Percentiles rank a stretch among this genome's conserved stretches.
These are phyloP conservation scores for Phaeosphaeriaceae sp. DNA, from an alignment of 2,329 filamentous ascomycete genomes.

Conservation along the genomic window DNA sequence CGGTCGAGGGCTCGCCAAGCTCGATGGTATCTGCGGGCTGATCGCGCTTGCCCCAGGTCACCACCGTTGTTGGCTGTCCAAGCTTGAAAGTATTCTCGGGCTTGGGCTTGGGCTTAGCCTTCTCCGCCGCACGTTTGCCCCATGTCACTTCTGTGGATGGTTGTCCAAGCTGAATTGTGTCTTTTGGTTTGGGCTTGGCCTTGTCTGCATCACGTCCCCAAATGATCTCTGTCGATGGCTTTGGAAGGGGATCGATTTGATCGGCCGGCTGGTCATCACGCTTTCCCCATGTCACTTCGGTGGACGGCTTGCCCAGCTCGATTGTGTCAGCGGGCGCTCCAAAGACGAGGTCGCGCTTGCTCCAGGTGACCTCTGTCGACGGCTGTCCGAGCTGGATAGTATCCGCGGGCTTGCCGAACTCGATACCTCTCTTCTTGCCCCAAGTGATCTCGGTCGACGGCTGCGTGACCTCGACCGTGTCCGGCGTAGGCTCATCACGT, in stretches of 20 bases:
- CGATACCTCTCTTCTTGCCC: conserved; percentile 18
- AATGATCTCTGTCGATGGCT: conserved; percentile 18
- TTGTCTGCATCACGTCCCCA: conserved; percentile 20
- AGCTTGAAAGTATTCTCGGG: conserved; percentile 6
- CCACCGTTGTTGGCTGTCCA: conserved; percentile 6
- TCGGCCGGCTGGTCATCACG: conserved; percentile 11
- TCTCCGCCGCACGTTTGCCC: conserved; percentile 9
- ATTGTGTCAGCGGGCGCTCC: conserved; percentile 12
- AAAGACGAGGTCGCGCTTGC: conserved; percentile 9
- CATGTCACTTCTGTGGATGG: conserved; percentile 25
- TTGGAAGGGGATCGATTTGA: conserved; percentile 15
- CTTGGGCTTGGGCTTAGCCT: background rate
- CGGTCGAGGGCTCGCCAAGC: conserved; percentile 22
- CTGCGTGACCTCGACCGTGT: background rate
- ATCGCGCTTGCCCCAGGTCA: conserved; percentile 27
- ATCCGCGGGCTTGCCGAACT: conserved; percentile 4
- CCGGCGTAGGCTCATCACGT: conserved; percentile 1
- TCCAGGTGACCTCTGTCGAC: conserved; percentile 23
- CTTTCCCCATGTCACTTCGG: conserved; percentile 28
- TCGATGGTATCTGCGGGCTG: conserved; percentile 11
- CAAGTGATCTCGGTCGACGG: conserved; percentile 19
- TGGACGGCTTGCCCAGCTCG: conserved; percentile 19
- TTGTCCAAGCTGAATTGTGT: conserved; percentile 19
- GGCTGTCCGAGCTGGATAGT: conserved; percentile 23
- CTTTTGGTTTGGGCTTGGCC: conserved; percentile 7